Base-by-base conservation (phyloP, 2,329 filamentous ascomycete species). In the Colletotrichum salicis region DNA sequence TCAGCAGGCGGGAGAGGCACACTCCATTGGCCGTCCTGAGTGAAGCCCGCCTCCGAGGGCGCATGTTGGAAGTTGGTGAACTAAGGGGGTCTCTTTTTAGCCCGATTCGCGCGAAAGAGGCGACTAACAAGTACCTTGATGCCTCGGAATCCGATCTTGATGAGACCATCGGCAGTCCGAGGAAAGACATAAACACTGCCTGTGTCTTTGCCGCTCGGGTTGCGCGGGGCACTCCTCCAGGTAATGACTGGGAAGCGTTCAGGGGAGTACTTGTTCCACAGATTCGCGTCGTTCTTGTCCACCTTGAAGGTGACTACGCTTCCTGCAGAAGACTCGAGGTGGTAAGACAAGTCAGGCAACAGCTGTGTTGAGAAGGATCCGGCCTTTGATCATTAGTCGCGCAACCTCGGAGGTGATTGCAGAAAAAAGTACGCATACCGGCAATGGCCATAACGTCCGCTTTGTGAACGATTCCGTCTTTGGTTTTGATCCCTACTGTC, bases 391-490 rank as follows among this genome's bases (percentile, higher is more conserved):
- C 1, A 15, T 70, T 35, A 55, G 55, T 22, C 22, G 24, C 8
- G 24, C 45, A 8, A 15, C 13, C 1, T 22, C n/a, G 8, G 5
- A 51, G 2, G 2, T 41, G 51, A 64, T 5, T 61, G 65, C 2
- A 63, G 70, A 63, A 59, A 62, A 4, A 29, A 68, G 1, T 80
- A 82, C 0, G 1, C 74, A 70, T 73, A 77, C 78, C 78, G 19
- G 84, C 83, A 41, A 86, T 73, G 52, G 86, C 78, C 4, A 78
- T 79, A 10, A 84, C 57, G 1, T 69, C 75, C 0, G 84, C 81
- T 1, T 22, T 7, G 64, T 85, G 81, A 0, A 64, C 52, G 41
- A 74, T 74, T 0, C 80, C 82, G 72, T 86, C 82, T 0, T 71
- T 75, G 0, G 84, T 86, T 6, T 73, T 73, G 29, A 86, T 80